These are phyloP conservation scores for Spathaspora jeffriesii DNA, from an alignment of 1,139 yeast species.

Conservation along the genomic window DNA sequence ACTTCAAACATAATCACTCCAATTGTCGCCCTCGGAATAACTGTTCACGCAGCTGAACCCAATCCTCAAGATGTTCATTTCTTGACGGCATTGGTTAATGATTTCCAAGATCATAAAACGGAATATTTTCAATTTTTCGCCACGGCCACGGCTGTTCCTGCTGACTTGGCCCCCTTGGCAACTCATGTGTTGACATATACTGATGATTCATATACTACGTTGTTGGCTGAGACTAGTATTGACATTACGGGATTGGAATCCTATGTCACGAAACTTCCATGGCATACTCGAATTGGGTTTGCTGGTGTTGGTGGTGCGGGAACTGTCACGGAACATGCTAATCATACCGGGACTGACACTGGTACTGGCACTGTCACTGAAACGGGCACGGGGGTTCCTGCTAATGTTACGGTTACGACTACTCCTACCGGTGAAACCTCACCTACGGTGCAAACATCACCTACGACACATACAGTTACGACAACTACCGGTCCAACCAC, in stretches of 20 bases:
- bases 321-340: constrained; percentile 10
- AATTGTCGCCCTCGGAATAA: constrained; percentile 14
- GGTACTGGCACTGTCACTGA: constrained; percentile 7
- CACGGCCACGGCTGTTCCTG: constrained; percentile 36
- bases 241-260: constrained; percentile 23
- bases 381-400: background rate
- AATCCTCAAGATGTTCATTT: constrained; percentile 27
- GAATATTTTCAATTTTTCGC: constrained; percentile 31
- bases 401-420: constrained; percentile 3
- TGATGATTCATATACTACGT: constrained; percentile 41
- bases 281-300: constrained; percentile 35
- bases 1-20: constrained; percentile 2
- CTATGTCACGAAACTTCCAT: constrained; percentile 44
- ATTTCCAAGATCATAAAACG: constrained; percentile 25
- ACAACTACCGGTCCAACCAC: background rate
- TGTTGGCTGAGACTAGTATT: constrained; percentile 26
- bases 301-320: constrained; percentile 14
- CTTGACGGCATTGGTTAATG: constrained; percentile 41
- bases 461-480: background rate
- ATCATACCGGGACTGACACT: constrained; percentile 9
- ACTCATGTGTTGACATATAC: constrained; percentile 37
- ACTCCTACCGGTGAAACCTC: too few relatives aligned
- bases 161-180: constrained; percentile 37
- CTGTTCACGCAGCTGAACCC: constrained; percentile 5
- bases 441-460: too few relatives aligned